Evolutionary conservation across 176 grass and related monocot species (phyloP), one percentile per base, ranked within the genome.

Genomic region (Aegilops longissima): DNA sequence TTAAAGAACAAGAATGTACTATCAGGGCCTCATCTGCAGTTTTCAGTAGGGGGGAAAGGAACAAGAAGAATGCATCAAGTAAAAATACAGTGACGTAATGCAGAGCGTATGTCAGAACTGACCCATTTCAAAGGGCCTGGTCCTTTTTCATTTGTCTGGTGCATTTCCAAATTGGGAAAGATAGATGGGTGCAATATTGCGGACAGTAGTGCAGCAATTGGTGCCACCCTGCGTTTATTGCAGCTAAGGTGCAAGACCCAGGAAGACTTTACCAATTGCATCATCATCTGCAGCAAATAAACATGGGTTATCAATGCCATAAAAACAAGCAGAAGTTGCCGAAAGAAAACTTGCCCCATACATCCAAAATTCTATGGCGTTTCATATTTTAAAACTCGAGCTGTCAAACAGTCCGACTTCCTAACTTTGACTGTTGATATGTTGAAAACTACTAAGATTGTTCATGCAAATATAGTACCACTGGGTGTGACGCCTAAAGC

Each of bases 71-170:
- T 35, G 11, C 31, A 31, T 77, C 27, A 23, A 62, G 27, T 29
- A 4, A 75, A 76, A 72, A 73, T 78, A 69, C 2, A 82, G 31
- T 82, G 49, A 51, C 61, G 24, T 70, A 83, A 56, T 82, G 63
- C 66, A 88, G n/a, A 70, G 2, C 6, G 36, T 61, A 39, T 73
- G 49, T 54, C 31, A 82, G 24, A 88, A 89, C 93, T 84, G 16
- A 98, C 96, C 96, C 96, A 98, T 90, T 98, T 98, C 69, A 98
- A 86, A 81, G 96, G 96, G 17, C 96, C 93, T 82, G 85, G 83
- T 12, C 93, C 82, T 49, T 86, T 80, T 83, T 87, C 88, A 72
- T 81, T 90, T 47, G 73, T 84, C 77, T 91, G 69, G 79, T 98
- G 96, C 92, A 98, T 95, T 85, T 92, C 90, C 49, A 84, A 72